A percentile compares a stretch with the other conserved stretches of the same genome.
These are phyloP conservation scores for Pseudocercospora fijiensis DNA, from an alignment of 2,329 filamentous ascomycete genomes.

Conservation along the genomic window DNA sequence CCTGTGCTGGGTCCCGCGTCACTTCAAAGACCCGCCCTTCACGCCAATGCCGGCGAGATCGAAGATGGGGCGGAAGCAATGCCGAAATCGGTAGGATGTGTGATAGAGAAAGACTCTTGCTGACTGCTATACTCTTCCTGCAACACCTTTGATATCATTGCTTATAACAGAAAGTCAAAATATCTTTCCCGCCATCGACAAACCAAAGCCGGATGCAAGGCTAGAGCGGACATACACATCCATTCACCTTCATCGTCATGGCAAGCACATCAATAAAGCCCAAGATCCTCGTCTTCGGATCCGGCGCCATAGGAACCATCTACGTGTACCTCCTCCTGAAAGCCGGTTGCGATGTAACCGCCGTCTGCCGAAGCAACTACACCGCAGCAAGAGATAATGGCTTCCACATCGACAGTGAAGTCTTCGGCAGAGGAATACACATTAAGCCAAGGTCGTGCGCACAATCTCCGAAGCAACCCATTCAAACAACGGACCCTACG, in stretches of 20 bases:
- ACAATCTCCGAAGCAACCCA: constrained; percentile 40
- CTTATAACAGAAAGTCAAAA: no score
- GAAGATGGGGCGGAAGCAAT: constrained; percentile 7
- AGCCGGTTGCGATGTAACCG: constrained; percentile 42
- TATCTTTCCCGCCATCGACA: no score
- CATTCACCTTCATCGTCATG: not conserved
- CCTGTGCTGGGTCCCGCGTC: not conserved
- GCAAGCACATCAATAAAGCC: constrained; percentile 20
- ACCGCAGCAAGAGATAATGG: constrained; percentile 43
- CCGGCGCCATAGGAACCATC: constrained; percentile 45
- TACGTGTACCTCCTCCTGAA: constrained; percentile 46
- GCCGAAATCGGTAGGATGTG: constrained; percentile 11
- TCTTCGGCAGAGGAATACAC: constrained; percentile 40
- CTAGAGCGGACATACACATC: not conserved
- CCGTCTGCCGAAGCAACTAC: constrained; percentile 50
- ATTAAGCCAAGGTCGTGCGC: constrained; percentile 39
- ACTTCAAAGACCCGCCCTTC: not conserved
- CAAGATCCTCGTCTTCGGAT: constrained; percentile 45
- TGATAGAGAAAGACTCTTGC: not conserved
- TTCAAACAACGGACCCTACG: constrained; percentile 41
- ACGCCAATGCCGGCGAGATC: not conserved
- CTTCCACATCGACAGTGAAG: constrained; percentile 44
- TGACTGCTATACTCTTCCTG: not conserved
- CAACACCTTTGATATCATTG: not conserved
- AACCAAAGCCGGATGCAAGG: no score